These are phyloP conservation scores for Lodderomyces jiufengensis DNA, from an alignment of 1,139 yeast species.

Conservation along the genomic window DNA sequence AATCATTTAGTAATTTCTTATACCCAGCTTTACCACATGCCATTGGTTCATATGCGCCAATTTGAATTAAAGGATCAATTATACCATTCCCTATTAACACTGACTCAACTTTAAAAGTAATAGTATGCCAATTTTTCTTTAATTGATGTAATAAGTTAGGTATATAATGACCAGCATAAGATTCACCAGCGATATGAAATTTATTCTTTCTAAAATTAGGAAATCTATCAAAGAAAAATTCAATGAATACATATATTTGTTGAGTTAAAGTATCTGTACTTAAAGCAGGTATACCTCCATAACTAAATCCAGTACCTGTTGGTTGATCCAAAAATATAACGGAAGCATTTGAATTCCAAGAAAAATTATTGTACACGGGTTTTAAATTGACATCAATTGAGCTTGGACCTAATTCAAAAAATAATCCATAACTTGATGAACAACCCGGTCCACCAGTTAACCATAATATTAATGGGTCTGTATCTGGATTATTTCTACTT, in stretches of 20 bases:
- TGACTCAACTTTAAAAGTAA: slow-evolving; percentile 70
- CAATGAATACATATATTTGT: slow-evolving; percentile 71
- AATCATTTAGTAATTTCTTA: slow-evolving; percentile 1
- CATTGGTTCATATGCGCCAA: slow-evolving; percentile 82
- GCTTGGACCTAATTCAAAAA: slow-evolving; percentile 43
- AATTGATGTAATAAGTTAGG: slow-evolving; percentile 32
- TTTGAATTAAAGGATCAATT: slow-evolving; percentile 82
- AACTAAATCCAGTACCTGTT: slow-evolving; percentile 69
- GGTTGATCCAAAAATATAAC: slow-evolving; percentile 47
- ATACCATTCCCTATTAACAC: slow-evolving; percentile 89
- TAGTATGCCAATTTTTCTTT: slow-evolving; percentile 53
- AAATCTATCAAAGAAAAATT: slow-evolving; percentile 79
- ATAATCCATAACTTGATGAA: slow-evolving; percentile 41
- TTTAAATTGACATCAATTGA: slow-evolving; percentile 31
- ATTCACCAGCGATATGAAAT: slow-evolving; percentile 84
- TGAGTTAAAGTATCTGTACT: slow-evolving; percentile 81
- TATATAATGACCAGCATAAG: slow-evolving; percentile 92
- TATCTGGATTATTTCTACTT: slow-evolving; percentile 42
- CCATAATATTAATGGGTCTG: slow-evolving; percentile 44
- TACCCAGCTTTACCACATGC: slow-evolving; percentile 80
- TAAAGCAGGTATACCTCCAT: slow-evolving; percentile 48
- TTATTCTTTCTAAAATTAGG: slow-evolving; percentile 47
- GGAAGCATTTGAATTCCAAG: slow-evolving; percentile 45
- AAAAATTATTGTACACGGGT: slow-evolving; percentile 36
- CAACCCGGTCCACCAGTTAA: slow-evolving; percentile 48